These are phyloP conservation scores for Trichodelitschia bisporula DNA, from an alignment of 495 filamentous ascomycete genomes.

Conservation along the genomic window DNA sequence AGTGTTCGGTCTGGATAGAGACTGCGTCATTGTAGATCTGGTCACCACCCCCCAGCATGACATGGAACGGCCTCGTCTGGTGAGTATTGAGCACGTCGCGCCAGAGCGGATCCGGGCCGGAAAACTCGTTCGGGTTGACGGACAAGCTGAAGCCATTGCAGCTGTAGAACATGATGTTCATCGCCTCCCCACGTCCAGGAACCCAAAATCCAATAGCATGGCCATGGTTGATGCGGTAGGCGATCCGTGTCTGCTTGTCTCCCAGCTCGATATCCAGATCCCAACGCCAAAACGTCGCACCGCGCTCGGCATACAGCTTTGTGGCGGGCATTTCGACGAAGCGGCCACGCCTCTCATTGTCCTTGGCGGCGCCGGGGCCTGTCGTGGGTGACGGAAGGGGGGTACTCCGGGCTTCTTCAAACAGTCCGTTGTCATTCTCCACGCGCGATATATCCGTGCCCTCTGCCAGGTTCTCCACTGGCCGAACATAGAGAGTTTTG, in stretches of 20 bases:
- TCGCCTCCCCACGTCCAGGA: slow-evolving; percentile 56
- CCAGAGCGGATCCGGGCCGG: slow-evolving; percentile 90
- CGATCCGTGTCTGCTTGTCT: slow-evolving; percentile 53
- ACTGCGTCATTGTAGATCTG: slow-evolving; percentile 87
- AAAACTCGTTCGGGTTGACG: slow-evolving; percentile 52
- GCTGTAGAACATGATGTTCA: slow-evolving; percentile 97
- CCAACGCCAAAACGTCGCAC: slow-evolving; percentile 92
- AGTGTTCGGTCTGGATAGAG: slow-evolving; percentile 43
- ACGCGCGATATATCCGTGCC: slow-evolving; percentile 44
- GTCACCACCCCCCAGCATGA: slow-evolving; percentile 94
- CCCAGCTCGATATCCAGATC: slow-evolving; percentile 75
- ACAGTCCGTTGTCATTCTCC: slow-evolving; percentile 63
- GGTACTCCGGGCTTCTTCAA: slow-evolving; percentile 26
- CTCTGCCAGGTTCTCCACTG: slow-evolving; percentile 58
- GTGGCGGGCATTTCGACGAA: slow-evolving; percentile 60
- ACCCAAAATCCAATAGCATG: slow-evolving; percentile 89
- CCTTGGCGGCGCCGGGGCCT: slow-evolving; percentile 14
- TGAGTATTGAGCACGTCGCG: slow-evolving; percentile 84
- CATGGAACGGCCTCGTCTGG: slow-evolving; percentile 81
- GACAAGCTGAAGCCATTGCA: slow-evolving; percentile 85
- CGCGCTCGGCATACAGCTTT: slow-evolving; percentile 60
- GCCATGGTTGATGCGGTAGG: slow-evolving; percentile 84
- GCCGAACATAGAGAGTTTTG: slow-evolving; percentile 57
- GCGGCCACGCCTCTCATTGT: slow-evolving; percentile 52
- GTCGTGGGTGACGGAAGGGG: slow-evolving; percentile 20